phyloP scores from a whole-genome alignment of 768 basidiomycete genomes.

The Suillus cothurnatus region DNA sequence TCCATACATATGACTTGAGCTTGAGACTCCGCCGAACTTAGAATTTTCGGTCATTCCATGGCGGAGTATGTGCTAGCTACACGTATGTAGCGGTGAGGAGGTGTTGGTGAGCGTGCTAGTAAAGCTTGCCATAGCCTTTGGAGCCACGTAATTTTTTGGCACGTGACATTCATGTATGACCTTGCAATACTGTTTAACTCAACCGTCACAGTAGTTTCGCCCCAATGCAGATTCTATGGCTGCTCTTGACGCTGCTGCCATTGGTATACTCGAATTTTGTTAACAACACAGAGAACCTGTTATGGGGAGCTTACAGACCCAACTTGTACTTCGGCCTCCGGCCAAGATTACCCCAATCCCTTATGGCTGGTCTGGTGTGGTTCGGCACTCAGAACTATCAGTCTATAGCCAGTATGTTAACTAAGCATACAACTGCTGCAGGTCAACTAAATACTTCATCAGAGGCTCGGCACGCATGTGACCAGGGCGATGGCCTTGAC shows the following conservation, averaged over 20 bases:
- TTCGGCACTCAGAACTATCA: constrained; percentile 86
- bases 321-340: constrained; percentile 95
- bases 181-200: not conserved
- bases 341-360: constrained; percentile 82
- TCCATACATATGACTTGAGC: too few species aligned
- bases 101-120: too few species aligned
- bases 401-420: constrained; percentile 61
- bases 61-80: too few species aligned
- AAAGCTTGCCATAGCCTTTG: too few species aligned
- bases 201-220: not conserved
- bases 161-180: constrained; percentile 14
- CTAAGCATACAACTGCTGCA: constrained; percentile 3
- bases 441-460: constrained; percentile 7
- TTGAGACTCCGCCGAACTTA: too few species aligned
- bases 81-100: too few species aligned
- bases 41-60: too few species aligned
- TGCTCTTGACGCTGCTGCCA: constrained; percentile 29
- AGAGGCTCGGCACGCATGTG: constrained; percentile 87
- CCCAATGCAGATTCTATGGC: constrained; percentile 27
- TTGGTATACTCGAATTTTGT: constrained; percentile 19
- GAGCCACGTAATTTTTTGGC: constrained; percentile 1
- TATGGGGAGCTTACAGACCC: constrained; percentile 85
- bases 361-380: constrained; percentile 94
- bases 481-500: constrained; percentile 81
- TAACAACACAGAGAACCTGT: constrained; percentile 43